phyloP scores from a whole-genome alignment of 345 rosid genomes.

The Clarkia xantiana region DNA sequence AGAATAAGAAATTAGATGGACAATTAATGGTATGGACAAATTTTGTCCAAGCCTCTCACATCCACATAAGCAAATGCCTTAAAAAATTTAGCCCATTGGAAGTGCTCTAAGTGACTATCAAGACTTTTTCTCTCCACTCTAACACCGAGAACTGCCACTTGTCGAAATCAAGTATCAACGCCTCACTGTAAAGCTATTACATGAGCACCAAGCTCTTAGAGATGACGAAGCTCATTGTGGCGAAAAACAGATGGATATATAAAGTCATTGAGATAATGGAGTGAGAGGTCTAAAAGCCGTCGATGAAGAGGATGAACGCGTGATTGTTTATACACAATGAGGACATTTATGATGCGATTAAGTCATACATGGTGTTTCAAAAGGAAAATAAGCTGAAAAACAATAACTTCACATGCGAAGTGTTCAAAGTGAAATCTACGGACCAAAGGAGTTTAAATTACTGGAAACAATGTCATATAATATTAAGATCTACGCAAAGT shows the following conservation, averaged over 20 bases:
- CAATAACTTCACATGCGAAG: constrained; percentile 74
- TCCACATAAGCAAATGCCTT: no score
- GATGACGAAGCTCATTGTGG: constrained; percentile 51
- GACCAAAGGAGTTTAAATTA: constrained; percentile 53
- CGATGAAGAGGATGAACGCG: constrained; percentile 93
- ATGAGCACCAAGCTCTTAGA: constrained; percentile 62
- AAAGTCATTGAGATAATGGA: constrained; percentile 81
- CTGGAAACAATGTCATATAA: constrained; percentile 73
- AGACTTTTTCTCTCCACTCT: no score
- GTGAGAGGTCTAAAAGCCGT: constrained; percentile 71
- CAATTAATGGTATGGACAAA: no score
- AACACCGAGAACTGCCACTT: constrained; percentile 71
- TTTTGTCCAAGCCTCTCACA: no score
- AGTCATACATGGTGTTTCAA: constrained; percentile 65
- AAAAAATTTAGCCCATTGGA: no score
- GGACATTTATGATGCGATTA: constrained; percentile 69
- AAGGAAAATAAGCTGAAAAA: constrained; percentile 56
- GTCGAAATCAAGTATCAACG: constrained; percentile 69
- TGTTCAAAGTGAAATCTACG: constrained; percentile 83
- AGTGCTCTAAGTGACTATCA: no score
- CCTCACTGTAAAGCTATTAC: constrained; percentile 75
- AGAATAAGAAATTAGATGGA: no score
- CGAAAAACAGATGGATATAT: constrained; percentile 67
- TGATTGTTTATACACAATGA: constrained; percentile 86
- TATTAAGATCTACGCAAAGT: constrained; percentile 67